A percentile compares a stretch with the other conserved stretches of the same genome.
These are phyloP conservation scores for Wickerhamiella kazuoi DNA, from an alignment of 805 yeast genomes.

Conservation along the genomic window DNA sequence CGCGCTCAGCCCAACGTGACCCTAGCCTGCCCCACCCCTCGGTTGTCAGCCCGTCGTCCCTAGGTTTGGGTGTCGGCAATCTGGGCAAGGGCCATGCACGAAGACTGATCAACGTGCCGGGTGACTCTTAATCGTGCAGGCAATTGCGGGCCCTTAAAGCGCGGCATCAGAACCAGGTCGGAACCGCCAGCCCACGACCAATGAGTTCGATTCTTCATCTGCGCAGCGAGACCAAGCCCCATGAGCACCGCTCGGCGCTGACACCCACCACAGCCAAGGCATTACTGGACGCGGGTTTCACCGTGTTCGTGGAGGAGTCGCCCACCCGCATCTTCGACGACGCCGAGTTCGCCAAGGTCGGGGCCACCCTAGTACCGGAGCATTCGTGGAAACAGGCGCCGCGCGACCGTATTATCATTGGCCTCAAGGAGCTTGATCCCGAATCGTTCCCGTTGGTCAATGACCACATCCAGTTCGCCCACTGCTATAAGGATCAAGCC, in stretches of 20 bases:
- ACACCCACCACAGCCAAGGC: slow-evolving; percentile 82
- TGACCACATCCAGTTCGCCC: slow-evolving; percentile 97
- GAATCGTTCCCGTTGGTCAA: slow-evolving; percentile 82
- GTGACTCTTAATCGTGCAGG: no score
- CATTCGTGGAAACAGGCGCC: slow-evolving; percentile 94
- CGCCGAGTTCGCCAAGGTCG: slow-evolving; percentile 57
- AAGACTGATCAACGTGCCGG: no score
- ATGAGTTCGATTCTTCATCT: slow-evolving; percentile 43
- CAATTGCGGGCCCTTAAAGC: no score
- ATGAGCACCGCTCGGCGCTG: slow-evolving; percentile 93
- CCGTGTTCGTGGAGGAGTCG: slow-evolving; percentile 74
- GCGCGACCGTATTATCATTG: slow-evolving; percentile 70
- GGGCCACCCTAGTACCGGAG: slow-evolving; percentile 76
- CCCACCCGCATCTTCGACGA: slow-evolving; percentile 63
- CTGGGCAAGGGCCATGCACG: no score
- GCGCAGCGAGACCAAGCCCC: slow-evolving; percentile 93
- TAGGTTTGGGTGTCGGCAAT: no score
- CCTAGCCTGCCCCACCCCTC: no score
- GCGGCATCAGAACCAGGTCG: no score
- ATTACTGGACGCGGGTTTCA: slow-evolving; percentile 57
- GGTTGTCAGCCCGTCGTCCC: no score
- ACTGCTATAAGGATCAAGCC: slow-evolving; percentile 91
- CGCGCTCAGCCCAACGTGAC: no score
- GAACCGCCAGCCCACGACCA: no score
- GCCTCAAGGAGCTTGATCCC: slow-evolving; percentile 91